These are phyloP conservation scores for Cordia subcordata DNA, from an alignment of 257 asterid genomes.

Conservation along the genomic window DNA sequence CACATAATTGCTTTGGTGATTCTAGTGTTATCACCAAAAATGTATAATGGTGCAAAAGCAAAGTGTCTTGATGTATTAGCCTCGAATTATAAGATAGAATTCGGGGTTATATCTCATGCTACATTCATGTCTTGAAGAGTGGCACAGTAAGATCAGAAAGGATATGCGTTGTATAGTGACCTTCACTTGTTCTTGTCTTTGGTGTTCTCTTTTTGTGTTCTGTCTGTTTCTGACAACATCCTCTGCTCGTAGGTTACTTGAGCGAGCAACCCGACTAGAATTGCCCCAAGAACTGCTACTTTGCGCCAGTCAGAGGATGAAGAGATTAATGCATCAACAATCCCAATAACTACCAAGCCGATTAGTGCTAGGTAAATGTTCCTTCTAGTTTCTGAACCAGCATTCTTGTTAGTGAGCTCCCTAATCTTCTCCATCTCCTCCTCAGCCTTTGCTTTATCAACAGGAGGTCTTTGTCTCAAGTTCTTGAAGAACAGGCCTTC, in stretches of 20 bases:
- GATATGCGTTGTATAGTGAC: too few relatives aligned
- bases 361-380: conserved; percentile 68
- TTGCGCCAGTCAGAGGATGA: conserved; percentile 59
- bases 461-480: conserved; percentile 43
- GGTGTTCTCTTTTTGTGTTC: conserved; percentile 29
- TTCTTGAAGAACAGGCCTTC: conserved; percentile 82
- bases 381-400: conserved; percentile 56
- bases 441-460: conserved; percentile 50
- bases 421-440: conserved; percentile 59
- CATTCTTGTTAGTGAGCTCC: conserved; percentile 49
- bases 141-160: too few relatives aligned
- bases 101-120: conserved; percentile 42
- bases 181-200: conserved; percentile 22
- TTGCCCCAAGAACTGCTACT: conserved; percentile 57
- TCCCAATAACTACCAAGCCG: conserved; percentile 57
- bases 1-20: conserved; percentile 11
- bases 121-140: conserved; percentile 23
- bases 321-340: conserved; percentile 50
- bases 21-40: conserved; percentile 12
- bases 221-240: conserved; percentile 42
- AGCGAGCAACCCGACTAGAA: conserved; percentile 69
- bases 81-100: conserved; percentile 15
- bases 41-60: conserved; percentile 19
- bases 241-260: conserved; percentile 76
- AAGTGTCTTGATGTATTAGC: conserved; percentile 28